phyloP scores from a whole-genome alignment of 495 filamentous ascomycete species.

The Tuber brumale region DNA sequence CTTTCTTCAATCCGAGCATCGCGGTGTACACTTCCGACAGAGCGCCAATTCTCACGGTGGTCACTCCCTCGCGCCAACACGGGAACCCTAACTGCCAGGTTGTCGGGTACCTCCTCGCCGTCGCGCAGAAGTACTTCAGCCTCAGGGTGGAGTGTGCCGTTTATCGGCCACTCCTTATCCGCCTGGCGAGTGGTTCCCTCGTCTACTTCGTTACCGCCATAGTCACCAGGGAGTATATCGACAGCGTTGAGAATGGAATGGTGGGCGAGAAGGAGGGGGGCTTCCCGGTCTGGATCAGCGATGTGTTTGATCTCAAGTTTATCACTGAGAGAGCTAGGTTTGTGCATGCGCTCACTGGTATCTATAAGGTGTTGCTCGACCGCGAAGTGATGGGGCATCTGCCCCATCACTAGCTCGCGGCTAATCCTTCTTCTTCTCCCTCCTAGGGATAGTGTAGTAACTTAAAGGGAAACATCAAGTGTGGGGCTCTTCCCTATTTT shows the following conservation, averaged over 20 bases:
- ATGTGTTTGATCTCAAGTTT: background rate
- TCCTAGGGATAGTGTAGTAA: background rate
- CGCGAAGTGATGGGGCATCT: background rate
- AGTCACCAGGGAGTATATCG: background rate
- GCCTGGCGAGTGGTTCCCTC: background rate
- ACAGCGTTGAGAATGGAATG: background rate
- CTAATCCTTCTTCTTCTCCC: background rate
- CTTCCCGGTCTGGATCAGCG: background rate
- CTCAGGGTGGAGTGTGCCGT: background rate
- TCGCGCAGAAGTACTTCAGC: background rate
- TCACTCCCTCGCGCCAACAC: background rate
- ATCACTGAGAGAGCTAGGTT: background rate
- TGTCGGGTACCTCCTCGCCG: background rate
- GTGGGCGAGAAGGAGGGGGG: background rate
- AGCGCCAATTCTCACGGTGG: background rate
- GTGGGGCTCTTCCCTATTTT: background rate
- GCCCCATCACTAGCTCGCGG: background rate
- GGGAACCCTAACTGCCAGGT: background rate
- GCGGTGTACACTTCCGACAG: background rate
- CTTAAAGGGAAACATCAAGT: background rate
- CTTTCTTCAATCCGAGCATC: background rate
- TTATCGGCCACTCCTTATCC: background rate
- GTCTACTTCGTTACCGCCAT: background rate
- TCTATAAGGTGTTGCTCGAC: background rate
- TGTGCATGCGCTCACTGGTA: background rate